phyloP scores from a whole-genome alignment of 2,329 filamentous ascomycete species.

The Aspergillus novoparasiticus region DNA sequence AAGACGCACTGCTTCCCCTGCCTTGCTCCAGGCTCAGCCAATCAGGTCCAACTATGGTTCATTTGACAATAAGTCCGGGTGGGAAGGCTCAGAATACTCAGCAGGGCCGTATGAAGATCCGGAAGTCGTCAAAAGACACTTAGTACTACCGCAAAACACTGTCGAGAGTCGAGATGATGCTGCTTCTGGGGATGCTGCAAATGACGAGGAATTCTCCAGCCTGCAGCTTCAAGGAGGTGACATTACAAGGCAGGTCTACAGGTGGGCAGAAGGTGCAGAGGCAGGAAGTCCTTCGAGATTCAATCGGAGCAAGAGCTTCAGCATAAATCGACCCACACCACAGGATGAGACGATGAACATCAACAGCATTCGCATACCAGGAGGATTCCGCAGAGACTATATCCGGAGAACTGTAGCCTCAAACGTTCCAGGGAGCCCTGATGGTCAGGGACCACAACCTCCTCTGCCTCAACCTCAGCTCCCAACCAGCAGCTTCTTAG shows the following conservation, averaged over 20 bases:
- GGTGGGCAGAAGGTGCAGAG: constrained; percentile 90
- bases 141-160: constrained; percentile 68
- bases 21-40: constrained; percentile 51
- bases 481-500: constrained; percentile 90
- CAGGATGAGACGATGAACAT: constrained; percentile 83
- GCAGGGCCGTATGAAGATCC: constrained; percentile 77
- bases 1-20: constrained; percentile 61
- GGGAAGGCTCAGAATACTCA: constrained; percentile 46
- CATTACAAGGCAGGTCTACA: constrained; percentile 91
- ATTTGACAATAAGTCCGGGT: constrained; percentile 69
- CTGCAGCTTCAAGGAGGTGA: constrained; percentile 91
- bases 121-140: constrained; percentile 85
- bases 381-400: constrained; percentile 90
- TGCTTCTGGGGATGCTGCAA: constrained; percentile 38
- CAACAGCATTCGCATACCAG: constrained; percentile 86
- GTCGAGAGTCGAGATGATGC: constrained; percentile 35
- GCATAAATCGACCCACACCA: constrained; percentile 72
- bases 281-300: constrained; percentile 60
- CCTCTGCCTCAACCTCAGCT: constrained; percentile 58
- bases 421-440: constrained; percentile 45
- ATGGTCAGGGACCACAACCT: constrained; percentile 40
- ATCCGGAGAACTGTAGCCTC: constrained; percentile 72
- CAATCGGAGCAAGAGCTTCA: constrained; percentile 86
- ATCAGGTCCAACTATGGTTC: constrained; percentile 81
- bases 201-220: constrained; percentile 86